Evolutionary conservation across 1,284 basidiomycete species (phyloP).

Genomic region (Gomphus bonarii): DNA sequence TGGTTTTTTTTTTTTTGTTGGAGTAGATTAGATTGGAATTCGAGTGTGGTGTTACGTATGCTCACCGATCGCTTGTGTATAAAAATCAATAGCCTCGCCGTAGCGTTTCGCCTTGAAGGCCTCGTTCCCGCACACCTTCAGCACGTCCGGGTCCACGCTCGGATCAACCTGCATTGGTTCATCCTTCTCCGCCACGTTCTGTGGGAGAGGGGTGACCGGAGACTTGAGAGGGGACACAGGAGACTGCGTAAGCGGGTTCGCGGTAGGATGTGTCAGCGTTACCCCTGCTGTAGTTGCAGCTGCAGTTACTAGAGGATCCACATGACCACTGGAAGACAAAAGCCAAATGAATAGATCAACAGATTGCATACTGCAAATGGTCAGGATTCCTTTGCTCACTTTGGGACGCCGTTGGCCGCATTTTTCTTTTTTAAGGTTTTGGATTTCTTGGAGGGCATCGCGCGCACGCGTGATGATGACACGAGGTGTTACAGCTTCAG

Average conservation of each 20-base stretch:
- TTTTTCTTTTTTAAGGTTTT: background rate
- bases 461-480: too few species aligned
- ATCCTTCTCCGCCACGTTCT: background rate
- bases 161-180: background rate
- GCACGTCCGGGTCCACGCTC: constrained; percentile 38
- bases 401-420: background rate
- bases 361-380: too few species aligned
- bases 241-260: background rate
- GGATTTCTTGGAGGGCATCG: background rate
- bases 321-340: too few species aligned
- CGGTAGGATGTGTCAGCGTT: background rate
- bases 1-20: too few species aligned
- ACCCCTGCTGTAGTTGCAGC: too few species aligned
- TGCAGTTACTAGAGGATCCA: too few species aligned
- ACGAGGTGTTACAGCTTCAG: too few species aligned
- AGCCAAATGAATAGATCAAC: too few species aligned
- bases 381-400: background rate
- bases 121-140: constrained; percentile 66
- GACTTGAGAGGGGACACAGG: background rate
- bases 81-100: constrained; percentile 63
- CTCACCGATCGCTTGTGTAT: constrained; percentile 67
- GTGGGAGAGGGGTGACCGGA: background rate
- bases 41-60: constrained; percentile 1
- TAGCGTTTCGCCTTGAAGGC: constrained; percentile 64
- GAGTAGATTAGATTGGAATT: too few species aligned